These are phyloP conservation scores for Tilletia walkeri DNA, from an alignment of 1,284 basidiomycete genomes.

Conservation along the genomic window DNA sequence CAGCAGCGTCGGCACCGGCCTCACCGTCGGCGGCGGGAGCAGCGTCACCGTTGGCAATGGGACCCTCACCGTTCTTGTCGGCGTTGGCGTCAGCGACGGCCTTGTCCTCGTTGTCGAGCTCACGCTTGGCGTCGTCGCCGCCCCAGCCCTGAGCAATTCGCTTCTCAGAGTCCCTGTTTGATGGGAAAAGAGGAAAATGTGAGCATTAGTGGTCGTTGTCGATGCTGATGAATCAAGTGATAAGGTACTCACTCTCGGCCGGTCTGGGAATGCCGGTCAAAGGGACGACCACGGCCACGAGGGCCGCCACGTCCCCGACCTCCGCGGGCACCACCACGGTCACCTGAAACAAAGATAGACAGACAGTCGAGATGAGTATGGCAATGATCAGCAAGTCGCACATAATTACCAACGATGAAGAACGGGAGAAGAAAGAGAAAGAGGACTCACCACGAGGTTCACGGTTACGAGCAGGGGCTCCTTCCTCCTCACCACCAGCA, in stretches of 20 bases:
- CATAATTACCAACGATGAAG: constrained; percentile 9
- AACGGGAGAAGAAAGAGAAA: constrained; percentile 15
- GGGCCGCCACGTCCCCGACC: constrained; percentile 57
- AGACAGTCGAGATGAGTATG: neutral
- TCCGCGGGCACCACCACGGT: constrained; percentile 66
- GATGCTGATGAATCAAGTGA: neutral
- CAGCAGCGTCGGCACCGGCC: constrained; percentile 52
- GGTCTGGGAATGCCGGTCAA: constrained; percentile 78
- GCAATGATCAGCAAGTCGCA: neutral
- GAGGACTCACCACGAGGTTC: constrained; percentile 17
- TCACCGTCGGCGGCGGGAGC: constrained; percentile 38
- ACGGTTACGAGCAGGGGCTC: constrained; percentile 26
- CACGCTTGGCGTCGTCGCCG: constrained; percentile 75
- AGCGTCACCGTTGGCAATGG: constrained; percentile 58
- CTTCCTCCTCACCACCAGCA: constrained; percentile 30
- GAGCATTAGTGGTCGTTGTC: no score
- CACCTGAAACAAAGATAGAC: neutral
- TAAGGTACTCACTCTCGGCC: constrained; percentile 60
- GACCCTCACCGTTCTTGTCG: constrained; percentile 74
- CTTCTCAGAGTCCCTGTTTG: constrained; percentile 78
- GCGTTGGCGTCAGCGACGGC: constrained; percentile 58
- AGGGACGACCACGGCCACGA: constrained; percentile 68
- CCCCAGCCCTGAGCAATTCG: constrained; percentile 89
- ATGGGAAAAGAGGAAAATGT: neutral
- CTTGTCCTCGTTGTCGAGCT: constrained; percentile 73